Conservation (phyloP, 78 protist genomes). For the Chrysochromulina parva region DNA sequence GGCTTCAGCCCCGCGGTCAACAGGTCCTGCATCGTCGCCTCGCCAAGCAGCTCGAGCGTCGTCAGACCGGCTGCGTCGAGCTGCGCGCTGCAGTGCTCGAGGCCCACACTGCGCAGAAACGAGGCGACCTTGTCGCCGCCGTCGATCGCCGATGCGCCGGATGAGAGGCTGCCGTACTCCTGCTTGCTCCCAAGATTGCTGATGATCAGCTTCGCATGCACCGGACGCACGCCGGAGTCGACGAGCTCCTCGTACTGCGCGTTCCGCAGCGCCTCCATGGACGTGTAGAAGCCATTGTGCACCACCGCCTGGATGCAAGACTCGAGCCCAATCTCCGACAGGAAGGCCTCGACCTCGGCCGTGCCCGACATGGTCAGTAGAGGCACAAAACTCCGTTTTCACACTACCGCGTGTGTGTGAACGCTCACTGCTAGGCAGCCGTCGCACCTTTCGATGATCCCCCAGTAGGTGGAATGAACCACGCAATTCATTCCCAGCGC, state of each 20-base stretch:
- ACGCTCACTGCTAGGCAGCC: no score
- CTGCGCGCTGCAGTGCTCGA: not conserved
- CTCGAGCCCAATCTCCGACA: not conserved
- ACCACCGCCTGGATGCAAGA: not conserved
- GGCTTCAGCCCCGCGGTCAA: not conserved
- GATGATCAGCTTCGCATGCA: constrained; percentile 5
- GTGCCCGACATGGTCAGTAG: not conserved
- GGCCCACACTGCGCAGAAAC: constrained; percentile 12
- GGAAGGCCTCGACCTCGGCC: not conserved
- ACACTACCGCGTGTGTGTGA: no score
- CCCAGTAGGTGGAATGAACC: no score
- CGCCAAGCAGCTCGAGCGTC: not conserved
- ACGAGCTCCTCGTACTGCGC: constrained; percentile 10
- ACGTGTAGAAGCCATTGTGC: constrained; percentile 23
- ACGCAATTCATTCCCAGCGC: no score
- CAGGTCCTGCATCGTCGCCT: not conserved
- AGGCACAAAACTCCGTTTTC: no score
- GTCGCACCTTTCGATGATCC: no score
- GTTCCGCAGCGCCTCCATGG: constrained; percentile 7
- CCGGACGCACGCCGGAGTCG: constrained; percentile 11
- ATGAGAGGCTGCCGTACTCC: not conserved
- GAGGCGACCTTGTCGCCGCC: not conserved
- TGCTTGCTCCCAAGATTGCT: not conserved
- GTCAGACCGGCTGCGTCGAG: not conserved
- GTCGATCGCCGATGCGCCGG: not conserved